Evolutionary conservation across 495 filamentous ascomycete genomes (phyloP).

Genomic region (Tuber indicum): DNA sequence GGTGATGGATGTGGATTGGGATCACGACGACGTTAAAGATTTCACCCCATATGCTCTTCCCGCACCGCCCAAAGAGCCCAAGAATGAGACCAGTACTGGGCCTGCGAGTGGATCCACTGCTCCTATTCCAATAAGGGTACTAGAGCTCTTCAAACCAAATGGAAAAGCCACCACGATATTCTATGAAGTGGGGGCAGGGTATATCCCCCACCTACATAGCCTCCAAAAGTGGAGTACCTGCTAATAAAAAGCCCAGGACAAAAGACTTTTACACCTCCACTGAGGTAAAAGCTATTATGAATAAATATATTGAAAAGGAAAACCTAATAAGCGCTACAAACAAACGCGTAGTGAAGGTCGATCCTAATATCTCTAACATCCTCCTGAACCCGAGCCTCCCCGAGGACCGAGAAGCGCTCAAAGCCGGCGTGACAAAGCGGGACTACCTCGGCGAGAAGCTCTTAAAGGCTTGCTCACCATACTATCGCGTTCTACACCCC

Average conservation of each 20-base stretch:
- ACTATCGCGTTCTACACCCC: slow-evolving; percentile 55
- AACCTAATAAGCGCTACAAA: slow-evolving; percentile 51
- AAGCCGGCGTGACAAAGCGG: slow-evolving; percentile 55
- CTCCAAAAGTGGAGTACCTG: neutral
- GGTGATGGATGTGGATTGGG: slow-evolving; percentile 62
- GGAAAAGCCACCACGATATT: slow-evolving; percentile 32
- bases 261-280: slow-evolving; percentile 51
- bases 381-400: slow-evolving; percentile 51
- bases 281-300: slow-evolving; percentile 46
- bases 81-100: slow-evolving; percentile 1
- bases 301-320: slow-evolving; percentile 49
- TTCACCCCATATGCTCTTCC: slow-evolving; percentile 63
- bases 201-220: neutral
- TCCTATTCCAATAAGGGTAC: slow-evolving; percentile 14
- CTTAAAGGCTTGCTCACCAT: slow-evolving; percentile 49
- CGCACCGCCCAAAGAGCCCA: slow-evolving; percentile 40
- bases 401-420: slow-evolving; percentile 54
- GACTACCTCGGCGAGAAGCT: slow-evolving; percentile 60
- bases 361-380: slow-evolving; percentile 58
- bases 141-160: slow-evolving; percentile 36
- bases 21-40: slow-evolving; percentile 49
- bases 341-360: slow-evolving; percentile 58
- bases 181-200: slow-evolving; percentile 25
- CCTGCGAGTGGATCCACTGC: neutral
- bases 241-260: slow-evolving; percentile 25